Evolutionary conservation across 306 rosid species (phyloP), one percentile per base, ranked within the genome.

Genomic region (Aeschynomene evenia): DNA sequence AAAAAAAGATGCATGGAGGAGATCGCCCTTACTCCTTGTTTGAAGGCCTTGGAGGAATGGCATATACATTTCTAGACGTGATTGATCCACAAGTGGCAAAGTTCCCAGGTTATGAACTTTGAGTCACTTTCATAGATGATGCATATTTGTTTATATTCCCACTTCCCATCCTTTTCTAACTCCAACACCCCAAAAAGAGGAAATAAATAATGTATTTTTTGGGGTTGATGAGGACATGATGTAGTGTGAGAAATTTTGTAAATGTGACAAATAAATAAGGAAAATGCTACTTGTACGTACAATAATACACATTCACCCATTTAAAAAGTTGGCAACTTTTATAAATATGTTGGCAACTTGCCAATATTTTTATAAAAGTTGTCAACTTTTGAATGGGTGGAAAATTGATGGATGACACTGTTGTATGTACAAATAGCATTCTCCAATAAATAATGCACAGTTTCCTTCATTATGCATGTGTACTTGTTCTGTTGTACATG

Each of bases 11-110:
- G 91, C 95, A 85, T 42, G 95, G 95, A 18, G 98, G 98, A 24
- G 98, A 92, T 77, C 81, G 84, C 10, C 87, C 95, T 28, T 85
- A 74, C 70, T 89, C 96, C 18, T 61, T 89, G 61, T 88, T 86
- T 23, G 93, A 92, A 85, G 96, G 98, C 57, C 65, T 85, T 71
- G 98, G 89, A 71, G 98, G 92, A 78, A 81, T 89, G 98, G 73
- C 89, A 10, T 57, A 66, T 71, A 77, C 84, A 46, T 83, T 82
- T 71, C 46, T 92, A 19, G 98, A 92, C 84, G 81, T 89, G 86
- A 33, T 65, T 52, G 92, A 92, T 60, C 96, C 93, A 22, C 74
- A 84, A 51, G 68, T 36, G 51, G 87, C 91, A 0, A 81, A 85
- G 79, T 92, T 89, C 66, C 98, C 95, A 34, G 94, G 73, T 19